Evolutionary conservation across 306 rosid genomes (phyloP), one percentile per base, ranked within the genome.

Genomic region (Adenanthera pavonina): DNA sequence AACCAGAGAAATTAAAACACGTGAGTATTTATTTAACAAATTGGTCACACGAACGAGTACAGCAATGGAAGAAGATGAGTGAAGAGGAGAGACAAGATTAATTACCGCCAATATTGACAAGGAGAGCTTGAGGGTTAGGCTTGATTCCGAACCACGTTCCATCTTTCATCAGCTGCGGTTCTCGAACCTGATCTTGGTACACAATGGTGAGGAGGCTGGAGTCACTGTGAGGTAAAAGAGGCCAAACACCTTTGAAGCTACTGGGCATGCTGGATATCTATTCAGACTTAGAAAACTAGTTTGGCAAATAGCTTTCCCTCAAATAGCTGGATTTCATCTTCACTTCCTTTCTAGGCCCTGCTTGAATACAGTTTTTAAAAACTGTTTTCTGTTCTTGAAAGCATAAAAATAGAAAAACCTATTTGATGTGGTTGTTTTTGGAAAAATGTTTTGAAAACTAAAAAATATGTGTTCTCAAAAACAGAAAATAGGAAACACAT

Each of bases 61-160:
- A 25, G 1, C 30, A 25, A 9, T 46, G 49, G 8, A 46, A 8
- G 49, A 46, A 1, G 11, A 7, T 46, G 13, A 8, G 13, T 46
- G 13, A 46, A 8, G 66, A 25, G 0, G 35, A 9, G 66, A 2
- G 38, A 25, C 0, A 3, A 10, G n/a, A 17, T 25, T 30, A 15
- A 30, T 40, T 85, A 94, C 90, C 97, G 6, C 98, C 98, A 73
- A 94, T 54, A 81, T 92, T 92, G 82, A 92, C 85, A 35, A 90
- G 61, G 4, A 90, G 61, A 74, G 92, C 92, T 61, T 76, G 51
- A 7, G 87, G 89, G 30, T 85, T 90, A 20, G 94, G 94, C 76
- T 90, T 83, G 66, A 90, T 80, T 10, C 51, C 43, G 40, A 85
- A 35, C 94, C 92, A 90, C 2, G 57, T 85, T 30, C 85, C 89